Evolutionary conservation across 2,329 filamentous ascomycete genomes (phyloP), one percentile per base, ranked within the genome.

Genomic region (Arthroderma sp.): DNA sequence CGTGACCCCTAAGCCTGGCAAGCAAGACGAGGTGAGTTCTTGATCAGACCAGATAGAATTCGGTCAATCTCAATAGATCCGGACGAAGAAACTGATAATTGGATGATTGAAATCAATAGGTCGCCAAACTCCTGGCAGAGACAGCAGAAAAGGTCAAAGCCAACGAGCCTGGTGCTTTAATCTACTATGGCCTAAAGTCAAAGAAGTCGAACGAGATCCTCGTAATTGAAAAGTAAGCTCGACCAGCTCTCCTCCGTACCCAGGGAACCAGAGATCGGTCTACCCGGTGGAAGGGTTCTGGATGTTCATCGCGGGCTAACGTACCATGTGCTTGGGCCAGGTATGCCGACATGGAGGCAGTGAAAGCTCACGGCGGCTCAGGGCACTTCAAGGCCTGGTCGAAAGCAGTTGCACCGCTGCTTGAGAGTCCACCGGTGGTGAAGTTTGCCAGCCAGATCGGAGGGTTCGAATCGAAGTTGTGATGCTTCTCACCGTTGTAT

Each of bases 201-300:
- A 60, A 63, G 25, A 65, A 64, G 13, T 66, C 65, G 38, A 64
- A 67, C 13, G 67, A 69, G 52, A 64, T 71, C 49, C 63, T 70
- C 25, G 63, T 68, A 13, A 63, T 71, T n/a, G 68, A 71, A 47
- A 66, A 66, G 68, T 70, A 57, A 56, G 56, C 13, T 1, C 28
- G 23, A 9, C 31, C 28, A 2, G 28, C n/a, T n/a, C n/a, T n/a
- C n/a, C n/a, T n/a, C n/a, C n/a, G n/a, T n/a, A n/a, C n/a, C n/a
- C n/a, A n/a, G n/a, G n/a, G n/a, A n/a, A n/a, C n/a, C n/a, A n/a
- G n/a, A n/a, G n/a, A n/a, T n/a, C n/a, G n/a, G n/a, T n/a, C n/a
- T n/a, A n/a, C n/a, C n/a, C 11, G n/a, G 15, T 56, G 15, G 15
- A 21, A 13, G 2, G 13, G 39, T 55, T 37, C 37, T 31, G 28